A percentile compares a stretch with the other conserved stretches of the same genome.
These are phyloP conservation scores for Kwoniella shandongensis DNA, from an alignment of 768 basidiomycete species.

Conservation along the genomic window DNA sequence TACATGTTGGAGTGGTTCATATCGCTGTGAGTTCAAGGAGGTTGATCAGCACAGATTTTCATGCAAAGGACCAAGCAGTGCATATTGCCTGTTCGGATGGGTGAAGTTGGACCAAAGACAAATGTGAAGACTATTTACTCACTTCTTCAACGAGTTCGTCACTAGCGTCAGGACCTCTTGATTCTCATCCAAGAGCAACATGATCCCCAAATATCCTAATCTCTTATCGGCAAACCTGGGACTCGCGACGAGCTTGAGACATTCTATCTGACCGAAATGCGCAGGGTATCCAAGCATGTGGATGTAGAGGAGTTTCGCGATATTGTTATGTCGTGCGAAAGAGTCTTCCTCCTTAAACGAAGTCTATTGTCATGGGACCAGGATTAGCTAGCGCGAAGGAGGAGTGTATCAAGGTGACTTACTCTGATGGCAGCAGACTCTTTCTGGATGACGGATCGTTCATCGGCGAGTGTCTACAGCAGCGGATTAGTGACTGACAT, in stretches of 20 bases:
- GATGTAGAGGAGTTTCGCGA: conserved; percentile 96
- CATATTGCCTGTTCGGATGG: too few species aligned
- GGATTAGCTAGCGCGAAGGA: conserved; percentile 2
- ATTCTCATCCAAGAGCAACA: conserved; percentile 95
- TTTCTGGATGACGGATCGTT: conserved; percentile 92
- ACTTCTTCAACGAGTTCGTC: conserved; percentile 99
- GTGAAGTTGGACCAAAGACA: too few species aligned
- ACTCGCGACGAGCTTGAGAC: conserved; percentile 68
- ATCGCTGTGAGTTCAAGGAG: conserved; percentile 66
- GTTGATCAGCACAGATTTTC: background rate
- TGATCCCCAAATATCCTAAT: conserved; percentile 93
- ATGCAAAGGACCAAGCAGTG: too few species aligned
- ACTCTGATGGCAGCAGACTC: conserved; percentile 84
- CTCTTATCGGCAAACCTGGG: conserved; percentile 95
- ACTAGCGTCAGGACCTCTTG: conserved; percentile 96
- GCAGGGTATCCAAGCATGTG: conserved; percentile 77
- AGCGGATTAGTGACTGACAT: background rate
- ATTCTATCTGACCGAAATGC: conserved; percentile 91
- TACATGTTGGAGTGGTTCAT: conserved; percentile 99
- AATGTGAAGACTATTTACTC: too few species aligned
- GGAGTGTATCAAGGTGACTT: conserved; percentile 13
- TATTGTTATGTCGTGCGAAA: conserved; percentile 90
- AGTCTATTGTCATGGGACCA: conserved; percentile 57
- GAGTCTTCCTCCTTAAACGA: conserved; percentile 97
- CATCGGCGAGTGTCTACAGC: conserved; percentile 86